Evolutionary conservation across 192 early-diverging fungal species (phyloP), one percentile per base, ranked within the genome.

Genomic region (Coemansia sp.): DNA sequence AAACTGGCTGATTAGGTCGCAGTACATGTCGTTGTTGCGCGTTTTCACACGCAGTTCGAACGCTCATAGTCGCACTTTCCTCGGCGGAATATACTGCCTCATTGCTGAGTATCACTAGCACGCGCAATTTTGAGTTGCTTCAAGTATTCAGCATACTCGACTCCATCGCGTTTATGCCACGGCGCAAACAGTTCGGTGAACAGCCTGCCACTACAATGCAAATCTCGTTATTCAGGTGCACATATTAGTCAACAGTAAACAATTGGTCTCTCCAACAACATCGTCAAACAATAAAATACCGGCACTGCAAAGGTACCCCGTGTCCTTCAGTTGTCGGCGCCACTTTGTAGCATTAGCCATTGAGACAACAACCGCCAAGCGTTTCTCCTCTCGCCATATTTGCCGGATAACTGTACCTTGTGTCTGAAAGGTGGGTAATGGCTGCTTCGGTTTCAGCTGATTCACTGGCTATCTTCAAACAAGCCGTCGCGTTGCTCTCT

Each of bases 131-230:
- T 76, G 42, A 81, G 74, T 51, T 70, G 74, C 57, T 76, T 72
- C 59, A 78, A 53, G 41, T 75, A 78, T 35, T 83, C 75, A 3
- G 75, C 72, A 29, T 83, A 69, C 24, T 63, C 51, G 19, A 66
- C 46, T 14, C 80, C 80, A 36, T 78, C 72, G 51, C 76, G 75
- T 46, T 59, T 64, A 50, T 78, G 40, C 80, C 80, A 83, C 57
- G 75, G 66, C 42, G 80, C 80, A 67, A 78, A 78, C 50, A 68
- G 45, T 6, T 83, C 76, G 2, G 72, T 78, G 50, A 83, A 83
- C 35, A 83, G 66, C 27, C 67, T 41, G 40, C 72, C 73, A 70
- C 80, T 83, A 83, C 72, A 72, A 40, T 29, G 31, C 51, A 54
- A 5, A 21, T 48, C 42, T 45, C 45, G 45, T 48, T 54, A 33